Conservation (phyloP, 2,329 filamentous ascomycete species). For the Teratosphaeria nubilosa region DNA sequence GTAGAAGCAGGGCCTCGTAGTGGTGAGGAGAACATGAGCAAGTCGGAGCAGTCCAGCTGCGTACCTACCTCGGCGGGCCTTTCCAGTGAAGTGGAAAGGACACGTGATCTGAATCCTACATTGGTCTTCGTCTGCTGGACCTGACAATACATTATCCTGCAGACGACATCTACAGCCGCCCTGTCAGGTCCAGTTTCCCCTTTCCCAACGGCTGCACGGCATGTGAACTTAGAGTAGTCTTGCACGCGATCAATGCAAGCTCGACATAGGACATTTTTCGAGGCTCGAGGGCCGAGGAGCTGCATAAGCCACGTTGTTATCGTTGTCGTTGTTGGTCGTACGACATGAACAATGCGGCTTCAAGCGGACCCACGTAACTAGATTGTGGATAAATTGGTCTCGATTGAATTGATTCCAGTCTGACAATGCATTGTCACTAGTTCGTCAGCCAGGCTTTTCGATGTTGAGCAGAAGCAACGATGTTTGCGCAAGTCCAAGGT, state of each 20-base stretch:
- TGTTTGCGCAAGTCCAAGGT: not conserved
- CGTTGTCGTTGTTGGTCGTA: not conserved
- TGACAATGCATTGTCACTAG: not conserved
- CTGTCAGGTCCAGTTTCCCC: not conserved
- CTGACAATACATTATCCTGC: too few relatives aligned
- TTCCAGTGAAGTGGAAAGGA: too few relatives aligned
- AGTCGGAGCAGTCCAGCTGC: not conserved
- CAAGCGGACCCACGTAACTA: not conserved
- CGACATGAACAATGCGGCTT: not conserved
- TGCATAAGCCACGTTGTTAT: not conserved
- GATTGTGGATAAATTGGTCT: not conserved
- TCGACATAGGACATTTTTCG: not conserved
- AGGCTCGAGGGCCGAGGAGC: not conserved
- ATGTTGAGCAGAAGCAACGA: not conserved
- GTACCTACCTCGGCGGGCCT: not conserved
- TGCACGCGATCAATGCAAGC: not conserved
- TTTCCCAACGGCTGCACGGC: not conserved
- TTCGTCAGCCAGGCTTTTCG: not conserved
- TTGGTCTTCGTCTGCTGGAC: not conserved
- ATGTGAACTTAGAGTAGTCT: too few relatives aligned
- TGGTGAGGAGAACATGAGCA: not conserved
- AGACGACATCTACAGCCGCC: not conserved
- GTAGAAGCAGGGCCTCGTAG: too few relatives aligned
- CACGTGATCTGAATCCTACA: not conserved
- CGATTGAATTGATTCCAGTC: not conserved